A percentile compares a stretch with the other conserved stretches of the same genome.
Conservation (phyloP, 495 filamentous ascomycete species). For the Letharia lupina region DNA sequence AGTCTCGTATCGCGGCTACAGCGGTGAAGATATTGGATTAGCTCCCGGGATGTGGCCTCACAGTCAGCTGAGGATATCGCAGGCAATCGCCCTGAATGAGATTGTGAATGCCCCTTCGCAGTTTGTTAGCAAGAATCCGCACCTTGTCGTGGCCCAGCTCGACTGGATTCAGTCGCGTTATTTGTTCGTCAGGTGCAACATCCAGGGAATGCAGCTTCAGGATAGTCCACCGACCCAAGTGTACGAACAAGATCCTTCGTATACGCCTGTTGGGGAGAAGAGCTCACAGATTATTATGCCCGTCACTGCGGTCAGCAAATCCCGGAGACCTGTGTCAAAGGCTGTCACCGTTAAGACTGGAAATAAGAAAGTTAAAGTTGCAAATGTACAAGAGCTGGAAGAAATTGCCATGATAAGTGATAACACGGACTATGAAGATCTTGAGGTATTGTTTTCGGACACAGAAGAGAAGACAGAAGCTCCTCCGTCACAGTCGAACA, state of each 20-base stretch:
- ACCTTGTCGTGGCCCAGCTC: conserved; percentile 64
- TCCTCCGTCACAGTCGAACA: conserved; percentile 9
- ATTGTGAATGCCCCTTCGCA: conserved; percentile 66
- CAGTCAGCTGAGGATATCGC: conserved; percentile 49
- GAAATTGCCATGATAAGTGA: conserved; percentile 35
- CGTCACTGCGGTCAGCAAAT: conserved; percentile 40
- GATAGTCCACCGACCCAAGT: conserved; percentile 30
- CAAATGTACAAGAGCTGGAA: conserved; percentile 24
- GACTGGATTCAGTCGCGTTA: conserved; percentile 93
- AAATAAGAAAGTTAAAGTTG: conserved; percentile 24
- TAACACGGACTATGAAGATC: conserved; percentile 46
- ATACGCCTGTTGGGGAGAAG: conserved; percentile 35
- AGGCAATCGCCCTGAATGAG: conserved; percentile 74
- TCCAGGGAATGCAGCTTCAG: conserved; percentile 10
- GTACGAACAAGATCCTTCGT: conserved; percentile 48
- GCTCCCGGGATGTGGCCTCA: conserved; percentile 49
- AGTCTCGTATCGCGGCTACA: neutral
- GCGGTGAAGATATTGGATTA: neutral
- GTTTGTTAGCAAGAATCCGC: conserved; percentile 47
- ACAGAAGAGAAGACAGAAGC: conserved; percentile 26
- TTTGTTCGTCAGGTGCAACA: conserved; percentile 55
- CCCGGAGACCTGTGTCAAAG: conserved; percentile 24
- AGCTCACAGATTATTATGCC: conserved; percentile 39
- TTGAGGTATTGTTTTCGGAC: conserved; percentile 37
- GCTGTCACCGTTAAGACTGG: conserved; percentile 23